Evolutionary conservation across 352 stramenopile genomes (phyloP).

Genomic region (Phytophthora vignae): DNA sequence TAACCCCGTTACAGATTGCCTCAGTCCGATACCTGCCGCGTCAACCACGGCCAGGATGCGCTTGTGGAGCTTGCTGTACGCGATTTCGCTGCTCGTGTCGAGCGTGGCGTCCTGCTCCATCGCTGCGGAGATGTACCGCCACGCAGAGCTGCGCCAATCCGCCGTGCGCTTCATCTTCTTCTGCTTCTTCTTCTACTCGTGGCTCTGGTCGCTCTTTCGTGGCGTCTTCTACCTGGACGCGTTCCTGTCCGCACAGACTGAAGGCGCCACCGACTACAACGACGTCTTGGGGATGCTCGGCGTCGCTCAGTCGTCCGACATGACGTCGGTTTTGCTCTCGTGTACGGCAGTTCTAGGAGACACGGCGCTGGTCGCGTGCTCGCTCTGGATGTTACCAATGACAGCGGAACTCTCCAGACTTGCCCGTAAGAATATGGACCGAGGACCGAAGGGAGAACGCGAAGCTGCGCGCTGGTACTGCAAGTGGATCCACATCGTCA

Average conservation of each 20-base stretch:
- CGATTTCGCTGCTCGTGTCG: slow-evolving; percentile 46
- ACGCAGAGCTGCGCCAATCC: slow-evolving; percentile 50
- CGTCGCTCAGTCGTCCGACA: slow-evolving; percentile 46
- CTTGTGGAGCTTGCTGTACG: slow-evolving; percentile 58
- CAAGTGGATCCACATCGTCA: slow-evolving; percentile 47
- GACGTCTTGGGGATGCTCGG: slow-evolving; percentile 50
- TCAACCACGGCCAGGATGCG: slow-evolving; percentile 24
- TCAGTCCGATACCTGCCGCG: slow-evolving; percentile 16
- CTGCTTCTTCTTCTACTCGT: slow-evolving; percentile 70
- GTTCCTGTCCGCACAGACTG: slow-evolving; percentile 28
- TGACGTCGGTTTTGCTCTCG: slow-evolving; percentile 50
- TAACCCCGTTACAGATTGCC: too few species aligned
- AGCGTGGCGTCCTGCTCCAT: slow-evolving; percentile 50
- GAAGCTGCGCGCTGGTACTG: slow-evolving; percentile 34
- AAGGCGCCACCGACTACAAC: slow-evolving; percentile 34
- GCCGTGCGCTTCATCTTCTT: slow-evolving; percentile 60
- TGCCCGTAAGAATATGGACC: slow-evolving; percentile 52
- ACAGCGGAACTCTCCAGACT: slow-evolving; percentile 52
- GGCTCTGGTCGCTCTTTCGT: slow-evolving; percentile 67
- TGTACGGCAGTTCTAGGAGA: slow-evolving; percentile 52
- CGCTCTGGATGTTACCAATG: slow-evolving; percentile 63
- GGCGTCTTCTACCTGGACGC: slow-evolving; percentile 54
- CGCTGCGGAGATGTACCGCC: slow-evolving; percentile 42
- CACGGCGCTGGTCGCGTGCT: slow-evolving; percentile 49
- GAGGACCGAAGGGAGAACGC: slow-evolving; percentile 38